Conservation (phyloP, 2,329 filamentous ascomycete species). For the Furcasterigmium sp. region DNA sequence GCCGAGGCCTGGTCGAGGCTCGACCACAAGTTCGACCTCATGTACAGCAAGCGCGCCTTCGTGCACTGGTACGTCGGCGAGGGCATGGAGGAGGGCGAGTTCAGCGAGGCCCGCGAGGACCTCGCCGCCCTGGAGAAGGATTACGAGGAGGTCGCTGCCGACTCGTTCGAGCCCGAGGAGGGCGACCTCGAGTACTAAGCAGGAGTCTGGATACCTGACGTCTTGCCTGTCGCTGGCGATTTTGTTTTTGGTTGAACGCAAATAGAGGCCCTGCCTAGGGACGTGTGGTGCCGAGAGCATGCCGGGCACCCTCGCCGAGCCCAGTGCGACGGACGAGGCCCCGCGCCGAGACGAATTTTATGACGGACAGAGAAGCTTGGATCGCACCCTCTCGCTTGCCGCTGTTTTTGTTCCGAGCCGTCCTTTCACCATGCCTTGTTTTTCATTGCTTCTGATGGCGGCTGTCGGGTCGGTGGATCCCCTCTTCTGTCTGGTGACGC, state of each 20-base stretch:
- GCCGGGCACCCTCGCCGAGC: too few species aligned
- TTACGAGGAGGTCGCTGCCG: constrained; percentile 78
- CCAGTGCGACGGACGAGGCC: too few species aligned
- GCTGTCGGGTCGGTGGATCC: constrained; percentile 11
- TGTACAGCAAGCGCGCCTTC: constrained; percentile 74
- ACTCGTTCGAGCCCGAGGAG: constrained; percentile 62
- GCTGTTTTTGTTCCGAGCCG: too few species aligned
- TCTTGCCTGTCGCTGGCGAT: too few species aligned
- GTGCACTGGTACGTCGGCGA: constrained; percentile 81
- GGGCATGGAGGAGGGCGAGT: constrained; percentile 90
- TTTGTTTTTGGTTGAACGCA: too few species aligned
- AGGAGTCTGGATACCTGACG: too few species aligned
- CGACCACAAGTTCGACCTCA: constrained; percentile 72
- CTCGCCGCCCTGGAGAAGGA: constrained; percentile 81
- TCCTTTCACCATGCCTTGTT: constrained; percentile 4
- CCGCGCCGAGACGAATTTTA: too few species aligned
- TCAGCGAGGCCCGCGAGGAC: constrained; percentile 82
- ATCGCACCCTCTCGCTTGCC: too few species aligned
- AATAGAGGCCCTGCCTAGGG: too few species aligned
- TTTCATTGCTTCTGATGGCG: constrained; percentile 2
- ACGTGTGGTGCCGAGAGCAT: too few species aligned
- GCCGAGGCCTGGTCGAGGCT: constrained; percentile 69
- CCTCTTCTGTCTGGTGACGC: neutral
- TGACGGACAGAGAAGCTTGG: too few species aligned
- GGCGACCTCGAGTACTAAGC: constrained; percentile 78